Conservation (phyloP, 2,329 filamentous ascomycete species). For the Leptographium lundbergii region DNA sequence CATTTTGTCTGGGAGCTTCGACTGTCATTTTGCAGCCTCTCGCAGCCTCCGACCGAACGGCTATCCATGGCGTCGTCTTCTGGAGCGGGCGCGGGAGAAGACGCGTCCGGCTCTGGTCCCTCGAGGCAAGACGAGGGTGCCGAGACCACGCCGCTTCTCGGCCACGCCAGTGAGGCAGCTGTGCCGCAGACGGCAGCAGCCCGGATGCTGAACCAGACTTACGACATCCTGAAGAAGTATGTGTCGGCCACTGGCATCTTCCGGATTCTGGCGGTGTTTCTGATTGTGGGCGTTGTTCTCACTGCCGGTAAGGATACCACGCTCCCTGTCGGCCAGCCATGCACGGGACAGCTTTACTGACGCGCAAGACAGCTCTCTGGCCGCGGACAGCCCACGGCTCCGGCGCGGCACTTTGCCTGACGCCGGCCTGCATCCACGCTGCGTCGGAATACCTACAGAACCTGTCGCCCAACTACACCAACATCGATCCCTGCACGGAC, state of each 20-base stretch:
- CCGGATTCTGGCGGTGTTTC: background rate
- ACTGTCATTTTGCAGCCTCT: background rate
- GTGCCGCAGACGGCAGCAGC: background rate
- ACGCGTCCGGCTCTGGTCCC: background rate
- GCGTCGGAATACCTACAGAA: slow-evolving; percentile 50
- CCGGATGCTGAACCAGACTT: background rate
- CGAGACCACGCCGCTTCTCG: background rate
- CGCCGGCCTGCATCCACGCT: slow-evolving; percentile 50
- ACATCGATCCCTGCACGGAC: slow-evolving; percentile 54
- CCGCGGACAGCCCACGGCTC: background rate
- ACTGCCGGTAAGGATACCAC: background rate
- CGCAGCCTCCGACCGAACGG: too few relatives aligned
- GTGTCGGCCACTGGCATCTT: background rate
- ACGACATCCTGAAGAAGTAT: background rate
- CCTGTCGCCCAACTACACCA: slow-evolving; percentile 43
- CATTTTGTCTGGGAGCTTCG: background rate
- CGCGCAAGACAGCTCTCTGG: background rate
- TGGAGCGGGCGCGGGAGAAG: too few relatives aligned
- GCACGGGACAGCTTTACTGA: background rate
- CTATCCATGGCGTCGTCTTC: background rate
- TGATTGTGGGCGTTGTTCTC: background rate
- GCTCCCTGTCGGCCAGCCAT: background rate
- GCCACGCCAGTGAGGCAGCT: background rate
- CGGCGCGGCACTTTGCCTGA: slow-evolving; percentile 31
- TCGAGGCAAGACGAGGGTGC: background rate